phyloP scores from a whole-genome alignment of 225 moss, liverwort and hornwort species.

The Straminergon stramineum region DNA sequence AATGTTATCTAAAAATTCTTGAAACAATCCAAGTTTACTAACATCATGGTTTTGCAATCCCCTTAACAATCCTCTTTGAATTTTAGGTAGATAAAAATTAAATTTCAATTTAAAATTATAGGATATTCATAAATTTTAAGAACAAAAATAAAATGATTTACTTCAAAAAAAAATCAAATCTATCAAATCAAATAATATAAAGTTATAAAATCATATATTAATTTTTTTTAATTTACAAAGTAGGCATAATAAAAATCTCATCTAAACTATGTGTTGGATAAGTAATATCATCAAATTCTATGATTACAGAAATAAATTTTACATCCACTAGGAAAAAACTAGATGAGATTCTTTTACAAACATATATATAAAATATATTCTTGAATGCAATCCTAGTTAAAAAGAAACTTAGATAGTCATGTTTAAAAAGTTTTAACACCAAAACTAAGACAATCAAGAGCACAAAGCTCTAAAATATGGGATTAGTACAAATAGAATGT shows the following conservation, averaged over 20 bases:
- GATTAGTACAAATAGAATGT: neutral
- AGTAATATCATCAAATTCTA: neutral
- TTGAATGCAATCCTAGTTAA: neutral
- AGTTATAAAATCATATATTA: neutral
- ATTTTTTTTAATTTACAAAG: too few relatives aligned
- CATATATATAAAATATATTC: neutral
- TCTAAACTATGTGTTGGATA: neutral
- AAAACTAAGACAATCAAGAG: neutral
- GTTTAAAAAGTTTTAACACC: neutral
- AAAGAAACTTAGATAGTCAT: neutral
- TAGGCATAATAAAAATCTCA: neutral
- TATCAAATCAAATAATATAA: neutral
- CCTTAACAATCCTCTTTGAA: too few relatives aligned
- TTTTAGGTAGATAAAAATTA: neutral
- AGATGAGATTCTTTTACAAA: neutral
- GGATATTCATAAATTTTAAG: too few relatives aligned
- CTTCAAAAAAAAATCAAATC: too few relatives aligned
- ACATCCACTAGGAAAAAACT: neutral
- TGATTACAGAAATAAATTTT: neutral
- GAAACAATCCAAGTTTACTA: neutral
- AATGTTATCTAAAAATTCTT: neutral
- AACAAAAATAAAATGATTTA: neutral
- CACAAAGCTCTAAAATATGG: neutral
- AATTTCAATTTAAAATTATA: neutral
- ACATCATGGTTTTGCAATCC: neutral